These are phyloP conservation scores for Clonostachys rosea DNA, from an alignment of 2,329 filamentous ascomycete species.

Conservation along the genomic window DNA sequence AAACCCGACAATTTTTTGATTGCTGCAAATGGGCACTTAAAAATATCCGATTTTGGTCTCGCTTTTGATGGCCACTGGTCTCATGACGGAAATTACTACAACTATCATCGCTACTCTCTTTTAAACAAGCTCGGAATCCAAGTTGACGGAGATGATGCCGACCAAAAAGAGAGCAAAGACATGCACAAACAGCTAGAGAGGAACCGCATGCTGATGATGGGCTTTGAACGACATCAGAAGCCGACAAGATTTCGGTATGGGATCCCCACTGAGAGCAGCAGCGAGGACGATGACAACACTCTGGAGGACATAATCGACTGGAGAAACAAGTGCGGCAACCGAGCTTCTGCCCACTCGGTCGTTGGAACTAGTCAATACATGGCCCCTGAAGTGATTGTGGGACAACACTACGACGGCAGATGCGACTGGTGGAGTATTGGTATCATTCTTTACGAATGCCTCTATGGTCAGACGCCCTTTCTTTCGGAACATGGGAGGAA, in stretches of 20 bases:
- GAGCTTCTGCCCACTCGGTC: conserved; percentile 74
- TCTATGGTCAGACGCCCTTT: conserved; percentile 91
- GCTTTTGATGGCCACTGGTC: conserved; percentile 95
- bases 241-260: conserved; percentile 7
- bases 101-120: conserved; percentile 74
- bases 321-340: conserved; percentile 65
- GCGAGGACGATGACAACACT: conserved; percentile 14
- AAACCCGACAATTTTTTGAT: conserved; percentile 98
- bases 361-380: conserved; percentile 98
- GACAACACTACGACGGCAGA: conserved; percentile 80
- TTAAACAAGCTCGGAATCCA: conserved; percentile 71
- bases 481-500: conserved; percentile 72
- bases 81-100: conserved; percentile 84
- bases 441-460: conserved; percentile 89
- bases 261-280: background rate
- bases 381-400: conserved; percentile 88
- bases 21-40: conserved; percentile 80
- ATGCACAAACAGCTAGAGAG: conserved; percentile 24
- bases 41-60: conserved; percentile 94
- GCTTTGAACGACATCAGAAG: conserved; percentile 23
- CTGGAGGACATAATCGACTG: conserved; percentile 53
- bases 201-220: conserved; percentile 19
- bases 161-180: conserved; percentile 48
- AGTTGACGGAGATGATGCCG: conserved; percentile 69
- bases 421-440: conserved; percentile 98